Base-by-base conservation (phyloP, 192 early-diverging fungal species). In the Kickxella alabastrina region DNA sequence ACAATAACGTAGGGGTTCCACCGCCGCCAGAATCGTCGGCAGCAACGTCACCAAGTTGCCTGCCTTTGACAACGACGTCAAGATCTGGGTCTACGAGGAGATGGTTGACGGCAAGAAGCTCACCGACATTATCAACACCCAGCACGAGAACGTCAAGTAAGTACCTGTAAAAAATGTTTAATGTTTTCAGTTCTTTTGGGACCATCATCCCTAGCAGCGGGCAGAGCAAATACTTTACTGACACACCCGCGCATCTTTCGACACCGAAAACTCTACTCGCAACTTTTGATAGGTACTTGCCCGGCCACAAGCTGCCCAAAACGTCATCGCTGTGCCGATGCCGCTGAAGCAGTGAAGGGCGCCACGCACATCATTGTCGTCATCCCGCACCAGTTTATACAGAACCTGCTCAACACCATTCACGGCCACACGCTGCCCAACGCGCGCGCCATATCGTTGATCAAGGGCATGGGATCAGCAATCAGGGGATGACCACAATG, bases 61-160 rank as follows among this genome's bases (percentile, higher is more conserved):
- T 34, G 55, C 57, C 37, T 95, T 92, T 77, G 87, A 93, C 73
- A 51, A 65, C 22, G 77, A 84, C 32, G 92, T 95, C 47, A 84
- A 83, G 43, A 91, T 93, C 85, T 98, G 93, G 92, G 96, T 98
- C 15, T 93, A 85, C 77, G 93, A 98, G 67, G 96, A 98, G 68
- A 43, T 86, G 26, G 74, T 93, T 32, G 71, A 92, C 39, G 92
- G 89, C 32, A 62, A 85, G 49, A 89, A 89, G 32, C 81, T 98
- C 26, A 91, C 93, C 12, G 89, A 96, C 10, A 86, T 97, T 57
- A 96, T 98, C 77, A 98, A 98, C 81, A 85, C 79, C 17, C 66
- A 80, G 47, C 93, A 97, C 72, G 93, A 92, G 72, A 98, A 96
- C 66, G 84, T 85, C 54, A 89, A 90, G 81, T 73, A 62, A 54